Percentiles rank a stretch among this genome's conserved stretches.
Conservation (phyloP, 345 rosid species). For the Salix dunnii region DNA sequence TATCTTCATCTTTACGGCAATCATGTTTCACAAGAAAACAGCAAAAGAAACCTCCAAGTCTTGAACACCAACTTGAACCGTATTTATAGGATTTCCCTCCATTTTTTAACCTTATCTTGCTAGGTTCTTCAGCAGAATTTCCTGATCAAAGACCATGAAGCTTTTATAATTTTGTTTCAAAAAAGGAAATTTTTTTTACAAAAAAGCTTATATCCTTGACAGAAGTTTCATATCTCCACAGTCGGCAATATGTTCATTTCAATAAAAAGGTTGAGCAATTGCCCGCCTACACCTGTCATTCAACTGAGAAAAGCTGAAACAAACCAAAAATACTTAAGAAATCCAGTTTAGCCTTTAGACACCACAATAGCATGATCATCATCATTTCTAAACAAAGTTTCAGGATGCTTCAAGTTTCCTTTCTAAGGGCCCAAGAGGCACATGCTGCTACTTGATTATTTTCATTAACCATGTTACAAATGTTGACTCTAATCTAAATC, state of each 20-base stretch:
- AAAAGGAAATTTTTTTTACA: neutral
- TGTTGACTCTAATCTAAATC: neutral
- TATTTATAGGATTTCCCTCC: slow-evolving; percentile 40
- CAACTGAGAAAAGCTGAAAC: neutral
- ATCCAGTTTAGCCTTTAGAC: neutral
- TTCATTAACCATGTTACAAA: neutral
- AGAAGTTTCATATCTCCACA: neutral
- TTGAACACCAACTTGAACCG: slow-evolving; percentile 46
- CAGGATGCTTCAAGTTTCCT: neutral
- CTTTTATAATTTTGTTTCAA: neutral
- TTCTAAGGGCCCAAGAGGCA: neutral
- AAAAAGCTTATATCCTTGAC: neutral
- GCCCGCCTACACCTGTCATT: neutral
- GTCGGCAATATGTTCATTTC: neutral
- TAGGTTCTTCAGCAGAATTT: slow-evolving; percentile 48
- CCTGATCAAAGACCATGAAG: slow-evolving; percentile 37
- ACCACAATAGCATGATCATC: neutral
- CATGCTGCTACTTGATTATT: neutral
- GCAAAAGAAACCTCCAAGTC: slow-evolving; percentile 53
- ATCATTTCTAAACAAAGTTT: neutral
- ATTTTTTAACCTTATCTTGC: slow-evolving; percentile 34
- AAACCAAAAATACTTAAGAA: neutral
- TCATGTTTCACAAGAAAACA: slow-evolving; percentile 59
- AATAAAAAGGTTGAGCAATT: neutral
- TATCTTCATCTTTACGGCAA: slow-evolving; percentile 62